These are phyloP conservation scores for Chytriomyces sp. DNA, from an alignment of 192 early-diverging fungal genomes.

Conservation along the genomic window DNA sequence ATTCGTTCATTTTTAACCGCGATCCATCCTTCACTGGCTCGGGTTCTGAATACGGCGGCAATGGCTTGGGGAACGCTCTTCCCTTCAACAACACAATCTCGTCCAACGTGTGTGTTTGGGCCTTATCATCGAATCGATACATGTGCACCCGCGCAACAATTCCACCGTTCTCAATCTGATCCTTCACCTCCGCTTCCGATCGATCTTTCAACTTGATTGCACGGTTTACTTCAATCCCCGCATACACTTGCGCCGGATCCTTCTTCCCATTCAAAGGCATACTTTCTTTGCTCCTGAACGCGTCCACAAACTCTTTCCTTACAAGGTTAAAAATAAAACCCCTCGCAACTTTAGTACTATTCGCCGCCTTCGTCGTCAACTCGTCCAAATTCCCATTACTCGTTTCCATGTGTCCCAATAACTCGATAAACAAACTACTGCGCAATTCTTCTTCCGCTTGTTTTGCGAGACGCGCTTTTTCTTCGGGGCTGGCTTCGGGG, in stretches of 20 bases:
- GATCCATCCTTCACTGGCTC: slow-evolving; percentile 47
- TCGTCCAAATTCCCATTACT: slow-evolving; percentile 54
- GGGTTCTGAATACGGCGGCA: slow-evolving; percentile 38
- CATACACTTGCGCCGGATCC: slow-evolving; percentile 44
- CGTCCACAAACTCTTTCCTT: slow-evolving; percentile 49
- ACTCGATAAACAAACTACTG: slow-evolving; percentile 49
- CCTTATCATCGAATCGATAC: slow-evolving; percentile 57
- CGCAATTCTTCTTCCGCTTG: slow-evolving; percentile 37
- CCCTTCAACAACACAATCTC: slow-evolving; percentile 44
- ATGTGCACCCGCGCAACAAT: slow-evolving; percentile 48
- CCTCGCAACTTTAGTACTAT: slow-evolving; percentile 42
- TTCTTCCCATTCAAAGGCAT: slow-evolving; percentile 12
- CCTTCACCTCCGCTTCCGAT: slow-evolving; percentile 38
- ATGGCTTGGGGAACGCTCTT: slow-evolving; percentile 40
- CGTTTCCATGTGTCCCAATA: slow-evolving; percentile 58
- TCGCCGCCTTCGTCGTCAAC: slow-evolving; percentile 41
- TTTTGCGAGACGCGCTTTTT: slow-evolving; percentile 30
- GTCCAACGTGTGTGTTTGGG: slow-evolving; percentile 50
- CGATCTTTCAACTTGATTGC: slow-evolving; percentile 47
- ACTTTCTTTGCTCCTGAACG: slow-evolving; percentile 35
- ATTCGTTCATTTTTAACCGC: slow-evolving; percentile 33
- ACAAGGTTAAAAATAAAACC: slow-evolving; percentile 55
- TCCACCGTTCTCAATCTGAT: slow-evolving; percentile 25
- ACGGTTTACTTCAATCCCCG: slow-evolving; percentile 49
- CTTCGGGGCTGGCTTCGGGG: slow-evolving; percentile 30